These are phyloP conservation scores for Immersiporthe knoxdaviesiana DNA, from an alignment of 2,329 filamentous ascomycete species.

Conservation along the genomic window DNA sequence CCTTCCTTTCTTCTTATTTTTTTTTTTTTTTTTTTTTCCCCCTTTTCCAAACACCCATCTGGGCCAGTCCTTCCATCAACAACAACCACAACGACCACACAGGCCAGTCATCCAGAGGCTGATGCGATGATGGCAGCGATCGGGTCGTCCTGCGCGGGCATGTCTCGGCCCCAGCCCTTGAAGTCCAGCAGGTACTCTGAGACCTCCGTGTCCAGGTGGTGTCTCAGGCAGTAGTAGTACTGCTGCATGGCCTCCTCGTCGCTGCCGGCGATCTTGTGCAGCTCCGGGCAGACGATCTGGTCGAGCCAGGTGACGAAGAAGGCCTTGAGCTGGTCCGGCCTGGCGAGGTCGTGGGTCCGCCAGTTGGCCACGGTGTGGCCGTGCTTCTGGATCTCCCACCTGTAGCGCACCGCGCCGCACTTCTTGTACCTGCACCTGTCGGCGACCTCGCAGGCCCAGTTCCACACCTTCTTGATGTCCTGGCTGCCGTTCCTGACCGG, in stretches of 20 bases:
- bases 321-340: background rate
- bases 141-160: background rate
- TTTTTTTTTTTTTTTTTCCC: too few species aligned
- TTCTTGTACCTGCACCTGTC: background rate
- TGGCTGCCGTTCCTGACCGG: too few species aligned
- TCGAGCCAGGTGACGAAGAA: constrained; percentile 3
- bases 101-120: background rate
- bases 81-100: background rate
- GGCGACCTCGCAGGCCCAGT: background rate
- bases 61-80: too few species aligned
- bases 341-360: background rate
- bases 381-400: background rate
- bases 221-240: background rate
- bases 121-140: background rate
- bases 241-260: background rate
- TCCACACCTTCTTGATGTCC: background rate
- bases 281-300: background rate
- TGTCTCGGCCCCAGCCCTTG: background rate
- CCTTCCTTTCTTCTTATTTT: too few species aligned
- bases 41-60: too few species aligned
- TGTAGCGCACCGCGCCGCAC: background rate
- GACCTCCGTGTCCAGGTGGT: background rate
- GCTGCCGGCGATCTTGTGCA: background rate
- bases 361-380: background rate
- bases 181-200: background rate